phyloP scores from a whole-genome alignment of 495 filamentous ascomycete species.

The Cetradonia linearis region DNA sequence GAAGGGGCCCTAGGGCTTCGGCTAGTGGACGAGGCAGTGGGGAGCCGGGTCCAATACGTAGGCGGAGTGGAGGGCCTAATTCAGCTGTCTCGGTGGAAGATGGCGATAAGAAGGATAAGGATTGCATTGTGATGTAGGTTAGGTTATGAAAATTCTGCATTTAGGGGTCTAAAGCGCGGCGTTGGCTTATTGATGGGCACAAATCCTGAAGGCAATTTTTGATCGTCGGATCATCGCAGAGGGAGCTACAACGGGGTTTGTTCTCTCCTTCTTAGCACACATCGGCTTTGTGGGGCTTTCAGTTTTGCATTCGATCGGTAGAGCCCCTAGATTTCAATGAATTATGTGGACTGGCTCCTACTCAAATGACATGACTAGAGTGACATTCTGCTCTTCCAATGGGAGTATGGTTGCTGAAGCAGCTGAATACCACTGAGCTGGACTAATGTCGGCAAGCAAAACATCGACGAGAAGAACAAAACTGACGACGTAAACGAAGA shows the following conservation, averaged over 20 bases:
- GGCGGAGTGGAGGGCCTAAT: conserved; percentile 12
- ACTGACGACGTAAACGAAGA: neutral
- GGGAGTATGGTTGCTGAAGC: too few species aligned
- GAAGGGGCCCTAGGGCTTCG: conserved; percentile 9
- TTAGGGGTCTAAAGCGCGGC: neutral
- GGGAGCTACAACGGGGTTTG: neutral
- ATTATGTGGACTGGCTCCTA: neutral
- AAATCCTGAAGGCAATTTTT: neutral
- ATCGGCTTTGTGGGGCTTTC: neutral
- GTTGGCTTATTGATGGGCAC: neutral
- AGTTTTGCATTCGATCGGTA: neutral
- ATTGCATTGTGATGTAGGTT: conserved; percentile 31
- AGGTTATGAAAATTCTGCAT: neutral
- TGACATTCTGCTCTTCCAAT: too few species aligned
- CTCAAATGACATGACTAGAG: neutral
- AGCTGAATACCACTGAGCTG: too few species aligned
- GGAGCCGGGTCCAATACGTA: conserved; percentile 16
- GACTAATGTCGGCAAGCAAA: too few species aligned
- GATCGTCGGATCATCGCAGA: neutral
- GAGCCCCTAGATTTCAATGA: neutral
- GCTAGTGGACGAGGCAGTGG: conserved; percentile 9
- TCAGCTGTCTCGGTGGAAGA: conserved; percentile 14
- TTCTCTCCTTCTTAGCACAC: neutral
- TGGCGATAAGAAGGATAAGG: conserved; percentile 25
- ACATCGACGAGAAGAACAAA: neutral